phyloP scores from a whole-genome alignment of 306 rosid genomes.

The Vigna trinervia region DNA sequence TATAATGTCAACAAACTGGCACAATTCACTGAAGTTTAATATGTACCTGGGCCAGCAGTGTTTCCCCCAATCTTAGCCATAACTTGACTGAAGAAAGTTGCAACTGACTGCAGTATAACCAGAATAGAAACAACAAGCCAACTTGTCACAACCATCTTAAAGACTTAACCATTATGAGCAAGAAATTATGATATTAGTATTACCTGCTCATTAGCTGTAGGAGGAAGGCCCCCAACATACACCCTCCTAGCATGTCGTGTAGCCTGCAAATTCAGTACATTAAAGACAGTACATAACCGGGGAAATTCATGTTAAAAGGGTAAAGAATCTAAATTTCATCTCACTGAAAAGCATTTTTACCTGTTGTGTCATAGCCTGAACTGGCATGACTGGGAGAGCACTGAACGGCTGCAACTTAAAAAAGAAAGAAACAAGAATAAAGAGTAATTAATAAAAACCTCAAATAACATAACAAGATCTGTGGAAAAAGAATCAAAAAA shows the following conservation, averaged over 20 bases:
- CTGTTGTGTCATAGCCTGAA: constrained; percentile 99
- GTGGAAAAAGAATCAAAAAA: constrained; percentile 26
- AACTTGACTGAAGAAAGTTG: constrained; percentile 95
- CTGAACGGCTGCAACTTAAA: constrained; percentile 71
- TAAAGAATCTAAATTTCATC: neutral
- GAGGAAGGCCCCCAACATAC: constrained; percentile 97
- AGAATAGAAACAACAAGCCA: constrained; percentile 7
- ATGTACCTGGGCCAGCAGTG: constrained; percentile 95
- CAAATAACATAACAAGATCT: neutral
- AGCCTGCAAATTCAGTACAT: constrained; percentile 61
- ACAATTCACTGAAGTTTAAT: constrained; percentile 5
- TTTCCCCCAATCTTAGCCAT: constrained; percentile 98
- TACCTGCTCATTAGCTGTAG: constrained; percentile 99
- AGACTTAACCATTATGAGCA: neutral
- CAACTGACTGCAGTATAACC: constrained; percentile 85
- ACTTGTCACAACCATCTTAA: constrained; percentile 9
- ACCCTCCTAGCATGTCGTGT: constrained; percentile 99
- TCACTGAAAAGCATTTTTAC: constrained; percentile 45
- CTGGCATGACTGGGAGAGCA: constrained; percentile 95
- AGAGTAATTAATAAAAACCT: constrained; percentile 27
- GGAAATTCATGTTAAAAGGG: neutral
- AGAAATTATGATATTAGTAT: neutral
- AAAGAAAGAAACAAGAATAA: constrained; percentile 18
- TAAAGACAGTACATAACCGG: constrained; percentile 31
- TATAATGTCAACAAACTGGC: neutral